Evolutionary conservation across 768 basidiomycete species (phyloP).

Genomic region (Pleurotus sapidus): DNA sequence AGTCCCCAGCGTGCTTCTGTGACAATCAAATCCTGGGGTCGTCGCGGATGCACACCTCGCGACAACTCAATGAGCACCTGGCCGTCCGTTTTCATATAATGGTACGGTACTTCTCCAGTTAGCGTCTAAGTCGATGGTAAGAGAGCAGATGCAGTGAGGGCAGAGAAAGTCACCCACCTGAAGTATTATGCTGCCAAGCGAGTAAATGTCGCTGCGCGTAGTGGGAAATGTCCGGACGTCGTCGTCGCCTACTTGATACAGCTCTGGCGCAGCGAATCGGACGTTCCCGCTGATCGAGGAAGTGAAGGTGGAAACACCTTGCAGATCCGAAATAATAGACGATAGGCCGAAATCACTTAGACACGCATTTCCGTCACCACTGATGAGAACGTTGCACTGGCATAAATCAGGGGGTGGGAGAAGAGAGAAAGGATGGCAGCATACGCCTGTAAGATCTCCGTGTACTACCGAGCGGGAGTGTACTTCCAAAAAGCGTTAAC

Average conservation of each 20-base stretch:
- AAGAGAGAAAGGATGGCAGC: constrained; percentile 1
- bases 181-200: constrained; percentile 30
- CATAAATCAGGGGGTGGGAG: not conserved
- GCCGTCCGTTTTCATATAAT: constrained; percentile 6
- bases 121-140: constrained; percentile 2
- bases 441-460: constrained; percentile 31
- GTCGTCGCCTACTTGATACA: constrained; percentile 19
- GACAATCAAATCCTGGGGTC: not conserved
- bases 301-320: constrained; percentile 19
- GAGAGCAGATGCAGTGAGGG: not conserved
- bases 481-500: constrained; percentile 6
- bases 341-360: constrained; percentile 36
- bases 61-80: constrained; percentile 1
- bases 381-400: constrained; percentile 33
- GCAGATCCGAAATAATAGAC: constrained; percentile 18
- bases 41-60: not conserved
- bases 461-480: constrained; percentile 22
- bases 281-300: constrained; percentile 26
- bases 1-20: constrained; percentile 2
- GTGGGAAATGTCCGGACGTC: constrained; percentile 9
- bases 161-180: constrained; percentile 9
- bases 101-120: constrained; percentile 9
- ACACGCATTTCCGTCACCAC: constrained; percentile 24
- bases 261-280: constrained; percentile 32
- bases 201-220: constrained; percentile 29